Evolutionary conservation across 768 basidiomycete species (phyloP).

Genomic region (Russula vinacea): DNA sequence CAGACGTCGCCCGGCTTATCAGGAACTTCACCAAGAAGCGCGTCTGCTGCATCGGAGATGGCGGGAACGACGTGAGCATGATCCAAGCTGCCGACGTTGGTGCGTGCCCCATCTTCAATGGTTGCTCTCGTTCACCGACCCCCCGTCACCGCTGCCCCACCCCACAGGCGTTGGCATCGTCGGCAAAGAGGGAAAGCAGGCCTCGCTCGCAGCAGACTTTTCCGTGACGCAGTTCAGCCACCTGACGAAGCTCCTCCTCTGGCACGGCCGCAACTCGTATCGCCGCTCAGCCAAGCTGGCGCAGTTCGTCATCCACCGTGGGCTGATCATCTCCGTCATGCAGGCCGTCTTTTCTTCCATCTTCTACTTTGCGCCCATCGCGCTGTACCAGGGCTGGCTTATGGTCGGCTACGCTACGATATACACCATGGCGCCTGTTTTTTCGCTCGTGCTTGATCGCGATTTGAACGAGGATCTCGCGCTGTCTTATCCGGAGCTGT

Average conservation of each 20-base stretch:
- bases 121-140: not conserved
- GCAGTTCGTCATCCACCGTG: slow-evolving; percentile 97
- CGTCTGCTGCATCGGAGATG: slow-evolving; percentile 98
- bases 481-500: slow-evolving; percentile 92
- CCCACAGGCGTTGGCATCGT: slow-evolving; percentile 97
- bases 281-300: slow-evolving; percentile 96
- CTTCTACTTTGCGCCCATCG: slow-evolving; percentile 93
- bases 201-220: slow-evolving; percentile 98
- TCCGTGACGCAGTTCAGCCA: slow-evolving; percentile 95
- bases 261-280: slow-evolving; percentile 99
- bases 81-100: slow-evolving; percentile 99
- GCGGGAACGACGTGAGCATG: slow-evolving; percentile 99
- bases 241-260: slow-evolving; percentile 92
- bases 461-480: slow-evolving; percentile 97
- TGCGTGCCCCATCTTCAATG: slow-evolving; percentile 43
- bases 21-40: slow-evolving; percentile 88
- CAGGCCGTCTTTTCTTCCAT: slow-evolving; percentile 95
- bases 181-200: slow-evolving; percentile 98
- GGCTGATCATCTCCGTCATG: slow-evolving; percentile 95
- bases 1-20: slow-evolving; percentile 93
- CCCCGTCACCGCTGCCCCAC: not conserved
- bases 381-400: slow-evolving; percentile 96
- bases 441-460: slow-evolving; percentile 91
- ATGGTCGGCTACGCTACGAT: slow-evolving; percentile 95
- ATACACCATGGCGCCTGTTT: slow-evolving; percentile 98